Evolutionary conservation across 495 filamentous ascomycete genomes (phyloP).

Genomic region (Aspergillus leporis): DNA sequence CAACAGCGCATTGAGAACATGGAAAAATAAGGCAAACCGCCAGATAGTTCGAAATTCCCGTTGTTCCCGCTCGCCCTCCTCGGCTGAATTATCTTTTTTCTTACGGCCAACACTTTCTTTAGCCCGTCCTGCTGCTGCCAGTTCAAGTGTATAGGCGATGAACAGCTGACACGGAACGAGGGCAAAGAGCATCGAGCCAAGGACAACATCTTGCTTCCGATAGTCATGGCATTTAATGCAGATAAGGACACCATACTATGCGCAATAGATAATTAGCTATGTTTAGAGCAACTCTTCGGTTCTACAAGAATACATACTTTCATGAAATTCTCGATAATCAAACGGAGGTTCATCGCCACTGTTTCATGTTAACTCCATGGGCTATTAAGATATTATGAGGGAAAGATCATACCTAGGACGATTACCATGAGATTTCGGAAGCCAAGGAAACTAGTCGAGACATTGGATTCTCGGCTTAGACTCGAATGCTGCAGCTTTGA

Average conservation of each 20-base stretch:
- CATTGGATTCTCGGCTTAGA: slow-evolving; percentile 76
- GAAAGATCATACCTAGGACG: slow-evolving; percentile 64
- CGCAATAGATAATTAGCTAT: slow-evolving; percentile 14
- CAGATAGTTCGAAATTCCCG: slow-evolving; percentile 68
- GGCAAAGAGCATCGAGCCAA: slow-evolving; percentile 75
- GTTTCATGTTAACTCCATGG: slow-evolving; percentile 20
- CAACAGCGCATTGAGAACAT: slow-evolving; percentile 80
- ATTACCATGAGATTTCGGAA: slow-evolving; percentile 97
- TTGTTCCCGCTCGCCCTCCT: slow-evolving; percentile 50
- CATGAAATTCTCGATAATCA: slow-evolving; percentile 95
- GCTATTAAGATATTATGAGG: not conserved
- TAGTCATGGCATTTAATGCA: slow-evolving; percentile 91
- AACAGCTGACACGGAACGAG: slow-evolving; percentile 88
- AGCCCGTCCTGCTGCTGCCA: slow-evolving; percentile 74
- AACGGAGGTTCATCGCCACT: slow-evolving; percentile 90
- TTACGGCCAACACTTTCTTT: slow-evolving; percentile 61
- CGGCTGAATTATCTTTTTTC: slow-evolving; percentile 58
- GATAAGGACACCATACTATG: slow-evolving; percentile 88
- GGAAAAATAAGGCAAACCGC: slow-evolving; percentile 71
- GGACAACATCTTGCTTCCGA: slow-evolving; percentile 70
- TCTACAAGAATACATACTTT: slow-evolving; percentile 59
- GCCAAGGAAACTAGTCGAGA: slow-evolving; percentile 80
- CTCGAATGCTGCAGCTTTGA: slow-evolving; percentile 69
- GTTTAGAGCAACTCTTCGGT: not conserved
- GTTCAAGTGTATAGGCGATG: slow-evolving; percentile 83